A percentile compares a stretch with the other conserved stretches of the same genome.
Conservation (phyloP, 371 early-diverging fungal species). For the Circinella umbellata region DNA sequence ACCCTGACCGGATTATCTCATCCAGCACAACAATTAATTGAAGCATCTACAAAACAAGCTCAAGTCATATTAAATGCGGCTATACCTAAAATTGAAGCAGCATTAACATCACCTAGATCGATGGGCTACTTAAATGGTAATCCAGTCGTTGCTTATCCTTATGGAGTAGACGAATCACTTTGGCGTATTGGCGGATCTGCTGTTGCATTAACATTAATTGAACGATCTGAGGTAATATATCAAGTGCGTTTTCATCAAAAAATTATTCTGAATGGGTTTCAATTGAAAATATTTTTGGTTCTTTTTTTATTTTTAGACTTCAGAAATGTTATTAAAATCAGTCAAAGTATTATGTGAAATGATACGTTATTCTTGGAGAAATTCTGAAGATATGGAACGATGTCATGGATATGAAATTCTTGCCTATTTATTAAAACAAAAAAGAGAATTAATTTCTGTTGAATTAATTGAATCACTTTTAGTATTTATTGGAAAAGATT, state of each 20-base stretch:
- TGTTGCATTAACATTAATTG: conserved; percentile 65
- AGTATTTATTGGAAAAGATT: conserved; percentile 68
- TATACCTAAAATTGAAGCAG: conserved; percentile 61
- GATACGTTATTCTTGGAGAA: conserved; percentile 72
- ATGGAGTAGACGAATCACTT: conserved; percentile 69
- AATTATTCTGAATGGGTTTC: neutral
- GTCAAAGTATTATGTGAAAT: conserved; percentile 65
- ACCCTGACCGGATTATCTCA: conserved; percentile 44
- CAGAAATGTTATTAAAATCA: conserved; percentile 62
- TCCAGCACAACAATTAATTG: conserved; percentile 26
- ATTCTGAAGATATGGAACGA: conserved; percentile 78
- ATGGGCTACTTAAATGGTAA: conserved; percentile 61
- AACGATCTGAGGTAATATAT: conserved; percentile 60
- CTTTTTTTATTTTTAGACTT: conserved; percentile 39
- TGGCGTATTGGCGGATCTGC: conserved; percentile 80
- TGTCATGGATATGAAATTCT: conserved; percentile 76
- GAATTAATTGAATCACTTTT: conserved; percentile 67
- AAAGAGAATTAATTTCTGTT: conserved; percentile 62
- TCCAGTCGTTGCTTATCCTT: conserved; percentile 60
- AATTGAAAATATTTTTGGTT: no score
- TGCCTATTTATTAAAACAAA: conserved; percentile 68
- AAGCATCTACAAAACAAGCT: conserved; percentile 25
- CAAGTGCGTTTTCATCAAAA: neutral
- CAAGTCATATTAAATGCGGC: conserved; percentile 62
- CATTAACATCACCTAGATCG: conserved; percentile 44